These are phyloP conservation scores for Tetrahymena thermophila DNA, from an alignment of 73 alveolate species.

Conservation along the genomic window DNA sequence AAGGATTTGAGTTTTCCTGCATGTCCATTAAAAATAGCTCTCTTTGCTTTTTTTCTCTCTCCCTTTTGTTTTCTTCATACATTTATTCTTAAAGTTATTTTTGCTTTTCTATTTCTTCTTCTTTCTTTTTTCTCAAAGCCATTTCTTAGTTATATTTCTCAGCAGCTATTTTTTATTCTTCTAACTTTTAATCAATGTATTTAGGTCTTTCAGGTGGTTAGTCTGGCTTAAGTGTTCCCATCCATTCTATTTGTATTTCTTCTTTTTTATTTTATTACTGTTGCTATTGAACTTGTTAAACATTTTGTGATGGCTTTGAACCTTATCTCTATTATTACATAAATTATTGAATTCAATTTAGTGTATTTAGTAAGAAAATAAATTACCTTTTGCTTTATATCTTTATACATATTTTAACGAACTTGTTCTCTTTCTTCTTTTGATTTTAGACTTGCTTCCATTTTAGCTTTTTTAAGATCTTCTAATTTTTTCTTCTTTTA, in stretches of 20 bases:
- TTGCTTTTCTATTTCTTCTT: not conserved
- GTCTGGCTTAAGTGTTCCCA: not conserved
- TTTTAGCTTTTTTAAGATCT: not conserved
- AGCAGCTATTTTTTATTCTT: not conserved
- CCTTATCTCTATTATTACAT: not conserved
- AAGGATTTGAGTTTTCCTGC: not conserved
- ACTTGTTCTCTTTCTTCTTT: not conserved
- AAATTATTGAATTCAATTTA: too few relatives aligned
- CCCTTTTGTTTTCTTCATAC: not conserved
- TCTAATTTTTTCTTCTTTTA: not conserved
- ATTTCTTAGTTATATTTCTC: not conserved
- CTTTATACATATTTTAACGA: not conserved
- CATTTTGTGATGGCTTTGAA: not conserved
- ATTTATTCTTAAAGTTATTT: not conserved
- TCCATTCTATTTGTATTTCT: not conserved
- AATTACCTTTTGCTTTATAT: not conserved
- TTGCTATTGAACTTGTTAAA: not conserved
- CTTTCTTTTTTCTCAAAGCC: not conserved
- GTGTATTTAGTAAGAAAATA: not conserved
- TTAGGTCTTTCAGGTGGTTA: not conserved
- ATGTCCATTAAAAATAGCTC: not conserved
- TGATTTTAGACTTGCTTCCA: not conserved
- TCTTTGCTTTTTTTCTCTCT: not conserved
- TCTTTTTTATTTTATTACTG: not conserved
- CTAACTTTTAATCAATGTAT: not conserved